Base-by-base conservation (phyloP, 2,329 filamentous ascomycete genomes). In the Xylariaceae sp. region DNA sequence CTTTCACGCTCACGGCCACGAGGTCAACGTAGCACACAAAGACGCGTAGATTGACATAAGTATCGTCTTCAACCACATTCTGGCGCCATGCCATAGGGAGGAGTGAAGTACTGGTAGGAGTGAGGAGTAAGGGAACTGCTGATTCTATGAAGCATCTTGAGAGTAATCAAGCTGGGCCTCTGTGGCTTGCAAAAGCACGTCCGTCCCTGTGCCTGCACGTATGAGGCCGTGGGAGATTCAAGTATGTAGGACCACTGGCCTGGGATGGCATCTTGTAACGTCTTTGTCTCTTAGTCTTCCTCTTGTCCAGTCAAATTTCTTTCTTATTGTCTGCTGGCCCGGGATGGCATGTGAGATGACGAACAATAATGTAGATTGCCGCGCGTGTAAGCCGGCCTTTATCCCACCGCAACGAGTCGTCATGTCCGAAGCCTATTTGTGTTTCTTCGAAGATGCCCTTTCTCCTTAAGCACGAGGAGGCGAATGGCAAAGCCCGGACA, bases 401-500 rank as follows among this genome's bases (percentile, higher is more conserved):
- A 41, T 56, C 43, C 19, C 4, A 1, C 31, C 30, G 43, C 47
- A 50, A 47, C 30, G 34, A 47, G 2, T 11, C 4, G 6, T 40
- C 7, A 9, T 34, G 39, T 26, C 4, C 30, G 4, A 47, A 47
- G 44, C 29, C 44, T 27, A 29, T 26, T 4, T 34, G n/a, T 30
- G 8, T 26, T 12, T 31, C 34, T 3, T 32, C 34, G 9, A 57
- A 55, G 50, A 34, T 43, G 31, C 39, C 29, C 58, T 60, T 60
- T 60, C 55, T 55, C 47, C 27, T 2, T 4, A 11, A 11, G 45
- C 32, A 37, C 32, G 26, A 35, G 42, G 42, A 7, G 29, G 41
- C 1, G 1, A 3, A n/a, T 6, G 37, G 57, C 57, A 59, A 59
- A 59, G 57, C 48, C 19, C 19, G 34, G 30, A 47, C 46, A 51